Evolutionary conservation across 2,329 filamentous ascomycete genomes (phyloP).

Genomic region (Cyphellophora attinorum): DNA sequence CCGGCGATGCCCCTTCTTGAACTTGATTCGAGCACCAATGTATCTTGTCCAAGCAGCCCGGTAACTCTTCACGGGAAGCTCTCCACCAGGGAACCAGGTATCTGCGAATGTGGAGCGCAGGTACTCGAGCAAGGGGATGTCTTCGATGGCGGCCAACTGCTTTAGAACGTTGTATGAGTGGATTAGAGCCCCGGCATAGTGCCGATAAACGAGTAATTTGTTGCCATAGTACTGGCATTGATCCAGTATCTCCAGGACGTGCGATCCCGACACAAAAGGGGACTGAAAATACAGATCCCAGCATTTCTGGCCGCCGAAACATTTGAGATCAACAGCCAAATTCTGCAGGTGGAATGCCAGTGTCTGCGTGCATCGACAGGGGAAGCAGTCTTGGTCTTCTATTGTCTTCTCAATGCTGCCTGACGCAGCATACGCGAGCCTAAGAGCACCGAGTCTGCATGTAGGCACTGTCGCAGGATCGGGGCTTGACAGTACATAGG

Average conservation of each 20-base stretch:
- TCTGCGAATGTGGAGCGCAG: constrained; percentile 14
- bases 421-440: constrained; percentile 18
- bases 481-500: constrained; percentile 11
- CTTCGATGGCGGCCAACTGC: constrained; percentile 13
- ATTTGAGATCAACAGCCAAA: constrained; percentile 14
- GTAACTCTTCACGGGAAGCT: constrained; percentile 18
- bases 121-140: constrained; percentile 18
- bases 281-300: constrained; percentile 22
- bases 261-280: constrained; percentile 20
- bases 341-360: constrained; percentile 20
- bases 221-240: constrained; percentile 20
- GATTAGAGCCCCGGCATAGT: constrained; percentile 20
- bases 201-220: constrained; percentile 20
- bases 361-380: constrained; percentile 20
- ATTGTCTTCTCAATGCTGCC: constrained; percentile 13
- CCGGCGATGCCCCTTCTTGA: constrained; percentile 18
- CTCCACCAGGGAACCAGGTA: constrained; percentile 19
- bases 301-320: constrained; percentile 16
- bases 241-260: constrained; percentile 21
- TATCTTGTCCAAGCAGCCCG: constrained; percentile 19
- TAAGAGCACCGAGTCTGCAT: constrained; percentile 18
- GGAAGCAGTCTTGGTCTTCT: constrained; percentile 17
- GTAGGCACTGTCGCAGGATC: constrained; percentile 6
- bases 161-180: constrained; percentile 21
- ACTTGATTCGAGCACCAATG: constrained; percentile 20